Evolutionary conservation across 257 asterid genomes (phyloP), one percentile per base, ranked within the genome.

Genomic region (Solanum etuberosum): DNA sequence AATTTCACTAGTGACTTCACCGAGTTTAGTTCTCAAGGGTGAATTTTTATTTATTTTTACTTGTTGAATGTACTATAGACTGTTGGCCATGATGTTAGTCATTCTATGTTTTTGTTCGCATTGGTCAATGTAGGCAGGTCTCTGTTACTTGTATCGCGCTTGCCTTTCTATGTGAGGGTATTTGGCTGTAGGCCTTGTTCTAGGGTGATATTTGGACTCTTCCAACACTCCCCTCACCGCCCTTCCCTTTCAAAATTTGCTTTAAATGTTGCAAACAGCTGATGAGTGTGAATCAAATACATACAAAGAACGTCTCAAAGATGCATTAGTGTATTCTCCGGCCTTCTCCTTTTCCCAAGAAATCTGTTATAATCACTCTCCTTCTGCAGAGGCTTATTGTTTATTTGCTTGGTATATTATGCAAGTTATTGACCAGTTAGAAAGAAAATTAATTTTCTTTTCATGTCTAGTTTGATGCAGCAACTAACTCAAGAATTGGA

Each of bases 401-500:
- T 78, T 43, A 78, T 78, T 15, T 27, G 65, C 84, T 15, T 78
- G 31, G 25, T 31, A 11, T 10, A 10, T 48, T 31, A 48, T 81
- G 85, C 68, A 48, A 9, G 31, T 46, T 48, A 14, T 31, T 81
- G 7, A 48, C 43, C 68, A 31, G 43, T 81, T 48, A 9, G 85
- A 21, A 81, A 81, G 70, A 81, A 48, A 81, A 20, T 29, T 81
- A 89, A 68, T 61, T 83, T 89, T 86, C 77, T 88, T 86, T 76
- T 71, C 38, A 29, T 87, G 67, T 73, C 61, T 92, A 97, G 99
- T 91, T 90, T 97, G 90, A 91, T 97, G 96, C 98, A 91, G 92
- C 99, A 96, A 88, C 90, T 97, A 91, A 92, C 89, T 92, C 99
- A 94, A 93, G 99, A 97, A 59, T 94, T 89, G 89, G 99, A 95